Conservation (phyloP, 306 rosid genomes). For the Sindora glabra region DNA sequence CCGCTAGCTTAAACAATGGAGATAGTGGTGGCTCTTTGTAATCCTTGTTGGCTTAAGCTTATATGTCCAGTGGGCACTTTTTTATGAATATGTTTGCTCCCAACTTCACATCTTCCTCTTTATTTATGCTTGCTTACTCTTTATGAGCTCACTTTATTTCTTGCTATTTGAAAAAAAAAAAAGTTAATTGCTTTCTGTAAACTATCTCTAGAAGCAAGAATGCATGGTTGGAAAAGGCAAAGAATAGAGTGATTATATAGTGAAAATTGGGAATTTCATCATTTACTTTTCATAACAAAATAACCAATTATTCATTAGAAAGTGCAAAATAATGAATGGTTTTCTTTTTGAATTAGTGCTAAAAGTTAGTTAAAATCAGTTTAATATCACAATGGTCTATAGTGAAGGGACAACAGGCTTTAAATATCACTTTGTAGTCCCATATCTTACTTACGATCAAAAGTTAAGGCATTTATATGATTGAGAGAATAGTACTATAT, state of each 20-base stretch:
- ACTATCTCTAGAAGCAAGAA: neutral
- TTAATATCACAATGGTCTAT: too few relatives aligned
- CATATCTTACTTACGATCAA: too few relatives aligned
- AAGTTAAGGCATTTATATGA: too few relatives aligned
- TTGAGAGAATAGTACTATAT: too few relatives aligned
- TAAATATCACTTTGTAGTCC: too few relatives aligned
- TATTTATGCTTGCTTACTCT: slow-evolving; percentile 23
- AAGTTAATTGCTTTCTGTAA: neutral
- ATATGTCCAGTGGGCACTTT: slow-evolving; percentile 66
- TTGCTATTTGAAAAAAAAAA: neutral
- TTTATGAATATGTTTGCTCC: slow-evolving; percentile 78
- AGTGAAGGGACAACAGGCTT: too few relatives aligned
- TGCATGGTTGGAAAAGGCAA: neutral
- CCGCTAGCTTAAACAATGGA: slow-evolving; percentile 69
- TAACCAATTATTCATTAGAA: too few relatives aligned
- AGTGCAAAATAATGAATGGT: too few relatives aligned
- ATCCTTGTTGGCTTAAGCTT: slow-evolving; percentile 62
- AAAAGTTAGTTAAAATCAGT: too few relatives aligned
- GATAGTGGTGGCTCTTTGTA: slow-evolving; percentile 90
- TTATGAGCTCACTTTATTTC: neutral
- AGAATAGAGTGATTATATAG: slow-evolving; percentile 24
- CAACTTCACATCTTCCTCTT: slow-evolving; percentile 75
- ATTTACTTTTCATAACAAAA: too few relatives aligned
- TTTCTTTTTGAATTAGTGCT: too few relatives aligned
- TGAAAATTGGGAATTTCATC: neutral